Base-by-base conservation (phyloP, 345 rosid genomes). In the Lepidium aucheri region DNA sequence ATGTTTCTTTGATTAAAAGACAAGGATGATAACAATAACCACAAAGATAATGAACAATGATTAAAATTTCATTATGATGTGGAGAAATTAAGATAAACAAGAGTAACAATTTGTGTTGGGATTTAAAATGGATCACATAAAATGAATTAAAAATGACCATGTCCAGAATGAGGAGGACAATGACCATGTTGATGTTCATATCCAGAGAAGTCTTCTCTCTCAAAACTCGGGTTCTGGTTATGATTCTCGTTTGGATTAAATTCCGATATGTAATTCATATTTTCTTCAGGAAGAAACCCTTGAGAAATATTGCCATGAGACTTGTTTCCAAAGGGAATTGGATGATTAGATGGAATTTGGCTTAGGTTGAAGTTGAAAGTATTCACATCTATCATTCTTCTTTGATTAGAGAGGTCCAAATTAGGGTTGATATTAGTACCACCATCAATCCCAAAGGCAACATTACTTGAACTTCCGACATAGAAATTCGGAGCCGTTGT, bases 131-230 rank as follows among this genome's bases (percentile, higher is more conserved):
- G n/a, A n/a, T n/a, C n/a, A n/a, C n/a, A n/a, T n/a, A n/a, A n/a
- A n/a, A n/a, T 20, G n/a, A 14, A 35, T 51, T 17, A 53, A 34
- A 9, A 34, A 6, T 43, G 28, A 70, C 13, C 74, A 53, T 40
- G 11, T 20, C 69, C 5, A 4, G 68, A 15, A 6, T 34, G 32
- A 24, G 54, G 40, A 53, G 55, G 68, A 20, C 2, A 20, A 26
- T 16, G 54, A 13, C 46, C 55, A 43, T 42, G 63, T 6, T 15
- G 54, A 42, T 53, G 54, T 9, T 70, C 69, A 70, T 62, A 53
- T 17, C 47, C 75, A 26, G 50, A 30, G 11, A 35, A 9, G 53
- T 44, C 30, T 28, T 70, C 56, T 12, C 3, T 46, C 20, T 70
- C 44, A 3, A 46, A 62, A 36, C 12, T 11, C 10, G 14, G 16